A percentile compares a stretch with the other conserved stretches of the same genome.
phyloP scores from a whole-genome alignment of 352 stramenopile genomes.

The Thalassiosira gravida region DNA sequence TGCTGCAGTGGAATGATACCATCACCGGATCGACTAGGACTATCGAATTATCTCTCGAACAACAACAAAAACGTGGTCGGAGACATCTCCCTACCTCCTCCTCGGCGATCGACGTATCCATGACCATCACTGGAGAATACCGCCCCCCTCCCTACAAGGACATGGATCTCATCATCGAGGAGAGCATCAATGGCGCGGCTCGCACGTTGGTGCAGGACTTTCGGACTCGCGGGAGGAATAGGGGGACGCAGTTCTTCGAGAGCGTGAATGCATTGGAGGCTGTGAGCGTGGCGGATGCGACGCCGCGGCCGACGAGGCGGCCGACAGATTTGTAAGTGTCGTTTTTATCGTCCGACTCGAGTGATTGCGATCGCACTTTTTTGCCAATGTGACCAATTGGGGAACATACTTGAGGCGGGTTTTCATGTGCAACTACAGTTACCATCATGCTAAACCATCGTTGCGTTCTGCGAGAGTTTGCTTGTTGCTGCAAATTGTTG shows the following conservation, averaged over 20 bases:
- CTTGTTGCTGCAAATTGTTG: no score
- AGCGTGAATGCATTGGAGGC: background rate
- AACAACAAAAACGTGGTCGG: background rate
- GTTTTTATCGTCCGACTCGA: no score
- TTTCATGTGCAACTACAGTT: no score
- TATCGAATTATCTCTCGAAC: background rate
- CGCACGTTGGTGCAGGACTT: background rate
- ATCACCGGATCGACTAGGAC: background rate
- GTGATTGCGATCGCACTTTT: no score
- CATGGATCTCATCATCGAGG: slow-evolving; percentile 8
- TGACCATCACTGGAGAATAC: slow-evolving; percentile 20
- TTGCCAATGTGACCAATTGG: no score
- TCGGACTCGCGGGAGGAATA: background rate
- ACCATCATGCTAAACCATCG: no score
- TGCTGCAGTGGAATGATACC: background rate
- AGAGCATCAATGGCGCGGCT: slow-evolving; percentile 15
- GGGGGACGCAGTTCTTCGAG: slow-evolving; percentile 11
- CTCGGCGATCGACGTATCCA: slow-evolving; percentile 13
- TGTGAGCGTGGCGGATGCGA: background rate
- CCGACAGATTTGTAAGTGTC: slow-evolving; percentile 1
- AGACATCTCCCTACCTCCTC: slow-evolving; percentile 10
- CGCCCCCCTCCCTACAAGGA: slow-evolving; percentile 8
- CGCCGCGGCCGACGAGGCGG: background rate
- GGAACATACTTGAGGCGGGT: no score
- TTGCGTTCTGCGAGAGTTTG: no score